Base-by-base conservation (phyloP, 192 early-diverging fungal genomes). In the Coemansia nantahalensis region DNA sequence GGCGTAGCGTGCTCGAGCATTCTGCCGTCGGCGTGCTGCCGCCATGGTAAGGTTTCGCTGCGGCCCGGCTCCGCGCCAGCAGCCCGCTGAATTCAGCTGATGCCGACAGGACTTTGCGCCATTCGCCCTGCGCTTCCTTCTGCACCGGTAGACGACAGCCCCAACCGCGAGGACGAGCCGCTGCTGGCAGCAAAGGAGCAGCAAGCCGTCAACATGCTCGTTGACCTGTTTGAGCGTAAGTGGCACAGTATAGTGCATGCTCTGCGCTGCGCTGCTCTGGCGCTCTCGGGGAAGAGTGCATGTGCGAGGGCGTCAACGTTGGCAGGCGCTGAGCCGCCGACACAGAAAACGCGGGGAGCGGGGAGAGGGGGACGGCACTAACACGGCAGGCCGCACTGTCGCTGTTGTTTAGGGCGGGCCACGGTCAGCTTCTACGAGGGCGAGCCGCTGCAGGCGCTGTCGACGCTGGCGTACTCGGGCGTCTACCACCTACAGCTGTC, bases 391-490 rank as follows among this genome's bases (percentile, higher is more conserved):
- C 26, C 26, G 26, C 4, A 3, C 3, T 28, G 26, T 24, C 21
- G 5, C 31, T 11, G 5, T 22, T 30, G 34, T 44, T 43, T 60
- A 89, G 87, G 89, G 54, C 85, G 89, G 30, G 80, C 79, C 31
- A 83, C 85, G 39, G 86, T 86, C 38, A 87, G 88, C 72, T 93
- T 93, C 49, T 92, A 86, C 55, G 84, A 90, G 39, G 88, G 89
- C 4, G 85, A 88, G 43, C 86, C 88, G 35, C 78, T 93, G 13
- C 78, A 82, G 48, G 86, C 91, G 7, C 73, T 93, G 17, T 87
- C 90, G 14, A 89, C 85, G n/a, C 64, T 93, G 23, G 88, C 86
- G 12, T 90, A 86, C 66, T 91, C 90, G 28, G 86, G 88, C 56
- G 86, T 89, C 61, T 83, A 90, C 24, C 89, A 90, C 50, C 58